Evolutionary conservation across 352 stramenopile species (phyloP).

Genomic region (Phytophthora brassicae): DNA sequence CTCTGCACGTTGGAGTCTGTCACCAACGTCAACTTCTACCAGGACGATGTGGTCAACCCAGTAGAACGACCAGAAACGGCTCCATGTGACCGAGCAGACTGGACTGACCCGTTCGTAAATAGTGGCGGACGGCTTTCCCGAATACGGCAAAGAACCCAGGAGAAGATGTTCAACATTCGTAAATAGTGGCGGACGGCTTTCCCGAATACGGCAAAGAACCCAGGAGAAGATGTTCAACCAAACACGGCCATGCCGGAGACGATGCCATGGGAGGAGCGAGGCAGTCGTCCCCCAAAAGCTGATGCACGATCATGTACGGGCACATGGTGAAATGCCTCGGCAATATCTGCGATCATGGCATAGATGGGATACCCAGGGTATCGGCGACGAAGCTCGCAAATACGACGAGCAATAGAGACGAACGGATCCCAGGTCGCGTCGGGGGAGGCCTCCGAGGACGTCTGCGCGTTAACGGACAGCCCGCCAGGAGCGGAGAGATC

Average conservation of each 20-base stretch:
- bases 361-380: constrained; percentile 2
- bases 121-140: constrained; percentile 2
- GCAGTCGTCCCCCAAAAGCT: not conserved
- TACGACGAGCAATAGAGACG: not conserved
- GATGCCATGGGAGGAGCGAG: not conserved
- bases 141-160: not conserved
- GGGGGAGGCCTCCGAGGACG: not conserved
- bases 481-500: constrained; percentile 1
- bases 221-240: constrained; percentile 3
- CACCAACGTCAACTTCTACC: constrained; percentile 1
- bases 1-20: not conserved
- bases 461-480: constrained; percentile 1
- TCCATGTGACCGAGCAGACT: not conserved
- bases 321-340: constrained; percentile 11
- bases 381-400: not conserved
- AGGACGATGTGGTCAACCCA: constrained; percentile 11
- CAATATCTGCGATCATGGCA: constrained; percentile 14
- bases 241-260: constrained; percentile 7
- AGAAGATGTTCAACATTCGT: constrained; percentile 6
- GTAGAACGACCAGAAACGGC: constrained; percentile 5
- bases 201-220: not conserved
- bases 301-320: constrained; percentile 2
- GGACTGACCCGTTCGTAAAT: not conserved
- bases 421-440: constrained; percentile 5
- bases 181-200: constrained; percentile 5